Evolutionary conservation across 2,329 filamentous ascomycete species (phyloP).

Genomic region (Fusarium azukiicola): DNA sequence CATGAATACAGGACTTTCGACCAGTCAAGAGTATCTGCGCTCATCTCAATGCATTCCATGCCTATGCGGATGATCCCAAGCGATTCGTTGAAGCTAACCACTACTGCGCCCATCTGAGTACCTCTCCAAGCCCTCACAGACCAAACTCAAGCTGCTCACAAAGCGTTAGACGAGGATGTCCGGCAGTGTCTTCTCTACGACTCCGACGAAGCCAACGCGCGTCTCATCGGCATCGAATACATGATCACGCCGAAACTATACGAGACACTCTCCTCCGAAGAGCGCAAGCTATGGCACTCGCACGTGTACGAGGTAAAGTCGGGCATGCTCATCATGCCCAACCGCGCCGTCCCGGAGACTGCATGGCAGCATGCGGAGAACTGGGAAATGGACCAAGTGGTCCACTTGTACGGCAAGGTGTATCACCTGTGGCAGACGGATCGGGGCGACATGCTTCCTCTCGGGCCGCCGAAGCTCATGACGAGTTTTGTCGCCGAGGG

Average conservation of each 20-base stretch:
- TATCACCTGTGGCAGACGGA: conserved; percentile 95
- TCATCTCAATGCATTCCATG: conserved; percentile 93
- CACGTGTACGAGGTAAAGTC: conserved; percentile 87
- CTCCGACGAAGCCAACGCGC: conserved; percentile 81
- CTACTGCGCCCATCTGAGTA: conserved; percentile 89
- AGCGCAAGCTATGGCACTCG: conserved; percentile 91
- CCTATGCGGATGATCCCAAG: conserved; percentile 86
- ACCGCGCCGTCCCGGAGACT: conserved; percentile 76
- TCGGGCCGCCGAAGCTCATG: conserved; percentile 77
- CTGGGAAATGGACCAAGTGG: conserved; percentile 88
- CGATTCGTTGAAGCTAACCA: conserved; percentile 90
- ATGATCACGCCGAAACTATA: conserved; percentile 89
- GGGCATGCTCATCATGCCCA: conserved; percentile 90
- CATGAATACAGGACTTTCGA: conserved; percentile 76
- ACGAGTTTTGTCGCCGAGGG: conserved; percentile 73
- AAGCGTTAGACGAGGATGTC: conserved; percentile 74
- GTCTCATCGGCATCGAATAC: conserved; percentile 92
- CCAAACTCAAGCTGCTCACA: conserved; percentile 62
- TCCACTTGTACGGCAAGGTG: conserved; percentile 89
- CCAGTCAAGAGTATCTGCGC: conserved; percentile 89
- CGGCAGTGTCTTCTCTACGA: conserved; percentile 94
- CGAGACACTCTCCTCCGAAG: conserved; percentile 80
- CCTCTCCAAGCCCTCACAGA: rapidly evolving
- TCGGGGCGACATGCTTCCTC: conserved; percentile 79
- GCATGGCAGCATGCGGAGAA: conserved; percentile 90